A percentile compares a stretch with the other conserved stretches of the same genome.
Conservation (phyloP, 129 eudicot genomes). For the Logfia minima region DNA sequence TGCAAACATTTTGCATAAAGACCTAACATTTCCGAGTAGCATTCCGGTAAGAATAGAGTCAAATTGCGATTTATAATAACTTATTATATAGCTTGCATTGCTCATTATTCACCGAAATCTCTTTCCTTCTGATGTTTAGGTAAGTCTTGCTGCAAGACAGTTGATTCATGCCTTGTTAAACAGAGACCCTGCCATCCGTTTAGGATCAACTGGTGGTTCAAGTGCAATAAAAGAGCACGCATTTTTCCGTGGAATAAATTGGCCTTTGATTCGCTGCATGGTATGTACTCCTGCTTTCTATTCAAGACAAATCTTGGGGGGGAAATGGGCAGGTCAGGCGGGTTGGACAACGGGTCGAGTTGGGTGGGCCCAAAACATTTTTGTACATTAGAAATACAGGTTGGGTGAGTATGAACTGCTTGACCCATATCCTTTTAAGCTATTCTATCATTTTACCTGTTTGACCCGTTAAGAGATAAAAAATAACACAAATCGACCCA, state of each 20-base stretch:
- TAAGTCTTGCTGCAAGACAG: conserved; percentile 91
- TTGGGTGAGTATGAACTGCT: no score
- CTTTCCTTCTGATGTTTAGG: conserved; percentile 12
- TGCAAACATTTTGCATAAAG: conserved; percentile 91
- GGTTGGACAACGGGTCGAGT: background rate
- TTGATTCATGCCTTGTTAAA: conserved; percentile 73
- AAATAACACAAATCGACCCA: background rate
- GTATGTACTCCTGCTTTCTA: conserved; percentile 38
- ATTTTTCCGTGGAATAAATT: conserved; percentile 81
- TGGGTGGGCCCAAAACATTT: background rate
- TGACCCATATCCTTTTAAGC: background rate
- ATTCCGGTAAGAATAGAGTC: conserved; percentile 56
- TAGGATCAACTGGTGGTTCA: conserved; percentile 87
- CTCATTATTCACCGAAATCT: no score
- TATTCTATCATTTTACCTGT: background rate
- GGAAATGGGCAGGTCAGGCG: background rate
- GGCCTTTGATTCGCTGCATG: conserved; percentile 98
- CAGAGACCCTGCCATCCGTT: conserved; percentile 81
- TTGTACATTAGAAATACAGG: no score
- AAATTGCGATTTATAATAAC: background rate
- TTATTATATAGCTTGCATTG: background rate
- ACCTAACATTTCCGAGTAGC: conserved; percentile 97
- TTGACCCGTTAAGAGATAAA: background rate
- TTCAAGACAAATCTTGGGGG: background rate
- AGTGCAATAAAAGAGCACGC: conserved; percentile 81